phyloP scores from a whole-genome alignment of 2,329 filamentous ascomycete species.

The Didymella sp. region DNA sequence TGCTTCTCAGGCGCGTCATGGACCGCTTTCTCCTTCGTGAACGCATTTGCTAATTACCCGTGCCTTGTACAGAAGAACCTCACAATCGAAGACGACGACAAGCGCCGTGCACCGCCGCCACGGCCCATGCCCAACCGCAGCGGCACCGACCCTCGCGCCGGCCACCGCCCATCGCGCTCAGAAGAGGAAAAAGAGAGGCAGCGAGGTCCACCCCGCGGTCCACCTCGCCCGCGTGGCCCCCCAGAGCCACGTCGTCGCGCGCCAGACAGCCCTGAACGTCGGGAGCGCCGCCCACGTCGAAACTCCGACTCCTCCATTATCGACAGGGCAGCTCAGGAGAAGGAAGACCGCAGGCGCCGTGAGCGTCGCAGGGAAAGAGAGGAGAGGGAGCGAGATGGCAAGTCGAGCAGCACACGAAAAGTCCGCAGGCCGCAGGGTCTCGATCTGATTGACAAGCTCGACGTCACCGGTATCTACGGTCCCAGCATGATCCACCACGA shows the following conservation, averaged over 20 bases:
- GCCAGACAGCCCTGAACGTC: conserved; percentile 48
- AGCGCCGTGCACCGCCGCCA: conserved; percentile 47
- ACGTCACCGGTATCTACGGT: conserved; percentile 95
- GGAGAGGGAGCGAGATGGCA: conserved; percentile 50
- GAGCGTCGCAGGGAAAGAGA: conserved; percentile 60
- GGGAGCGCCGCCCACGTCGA: conserved; percentile 63
- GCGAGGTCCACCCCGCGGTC: conserved; percentile 50
- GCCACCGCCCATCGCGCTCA: conserved; percentile 69
- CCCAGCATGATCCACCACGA: conserved; percentile 96
- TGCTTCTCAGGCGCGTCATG: conserved; percentile 36
- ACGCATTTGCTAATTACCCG: conserved; percentile 54
- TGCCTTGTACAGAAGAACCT: conserved; percentile 66
- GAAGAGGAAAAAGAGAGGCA: conserved; percentile 58
- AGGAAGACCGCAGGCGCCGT: conserved; percentile 62
- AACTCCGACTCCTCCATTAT: conserved; percentile 82
- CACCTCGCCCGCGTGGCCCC: conserved; percentile 47
- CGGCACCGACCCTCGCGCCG: conserved; percentile 55
- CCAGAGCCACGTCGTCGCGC: conserved; percentile 48
- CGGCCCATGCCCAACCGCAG: conserved; percentile 53
- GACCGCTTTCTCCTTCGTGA: conserved; percentile 51
- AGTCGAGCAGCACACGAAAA: conserved; percentile 44
- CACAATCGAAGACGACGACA: conserved; percentile 67
- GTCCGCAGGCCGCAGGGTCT: conserved; percentile 60
- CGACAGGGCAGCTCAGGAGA: conserved; percentile 60
- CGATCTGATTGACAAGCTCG: conserved; percentile 95